Base-by-base conservation (phyloP, 2,329 filamentous ascomycete genomes). In the Xylaria sp. region DNA sequence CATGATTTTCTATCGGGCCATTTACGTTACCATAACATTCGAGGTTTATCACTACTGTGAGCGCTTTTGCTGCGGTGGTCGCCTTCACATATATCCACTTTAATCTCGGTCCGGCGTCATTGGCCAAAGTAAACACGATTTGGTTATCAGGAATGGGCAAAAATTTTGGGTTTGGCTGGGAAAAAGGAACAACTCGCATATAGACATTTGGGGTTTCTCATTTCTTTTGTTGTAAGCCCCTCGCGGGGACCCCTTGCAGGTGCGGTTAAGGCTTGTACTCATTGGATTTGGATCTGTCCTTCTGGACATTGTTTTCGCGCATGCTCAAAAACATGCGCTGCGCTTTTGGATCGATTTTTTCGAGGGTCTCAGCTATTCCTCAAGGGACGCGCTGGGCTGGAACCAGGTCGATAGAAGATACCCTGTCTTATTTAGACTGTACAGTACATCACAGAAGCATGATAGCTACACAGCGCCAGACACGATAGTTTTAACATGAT, bases 321-420 rank as follows among this genome's bases (percentile, higher is more conserved):
- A 46, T 60, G 62, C 65, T 58, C 62, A 65, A 70, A 50, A 41
- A 46, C 12, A 15, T 48, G 57, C 60, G 68, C 34, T 70, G 70
- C 75, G 69, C 69, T 58, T 63, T 65, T 59, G 50, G 34, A 44
- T 51, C 13, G 66, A 72, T 67, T 68, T 69, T 62, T 66, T 75
- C 66, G 69, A 73, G 74, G 73, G 74, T 75, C 75, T 73, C 71
- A 76, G 75, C 75, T 75, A 74, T 67, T 66, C 67, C 73, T 66
- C 23, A 71, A 73, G 73, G 71, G 73, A 73, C 72, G 70, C 70
- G 73, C 77, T 76, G 77, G 77, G 76, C 78, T 76, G 78, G 78
- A 74, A 76, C 78, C 78, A 77, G 76, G 73, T 77, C 74, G 75
- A 78, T 79, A 79, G 78, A 78, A 75, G 76, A 80, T 80, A 80